Base-by-base conservation (phyloP, 2,329 filamentous ascomycete genomes). In the Dendryphion nanum region DNA sequence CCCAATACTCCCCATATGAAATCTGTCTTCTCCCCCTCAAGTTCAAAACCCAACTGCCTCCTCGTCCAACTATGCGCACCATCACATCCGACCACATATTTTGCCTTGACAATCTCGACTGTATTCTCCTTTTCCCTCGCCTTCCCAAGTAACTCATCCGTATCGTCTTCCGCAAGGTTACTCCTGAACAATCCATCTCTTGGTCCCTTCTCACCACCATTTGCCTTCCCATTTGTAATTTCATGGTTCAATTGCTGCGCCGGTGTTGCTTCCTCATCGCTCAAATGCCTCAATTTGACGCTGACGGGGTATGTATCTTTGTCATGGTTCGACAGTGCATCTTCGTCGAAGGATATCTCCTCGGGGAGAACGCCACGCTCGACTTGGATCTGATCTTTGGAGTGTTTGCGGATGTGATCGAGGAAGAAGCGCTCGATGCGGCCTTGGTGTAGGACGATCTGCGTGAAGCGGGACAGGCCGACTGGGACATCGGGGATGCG, bases 371-470 rank as follows among this genome's bases (percentile, higher is more conserved):
- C 74, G 0, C 75, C 76, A 4, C 81, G 72, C 49, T 86, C 82
- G 6, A 66, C 59, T 6, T 45, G 46, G 10, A 86, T 72, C 4
- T 59, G 54, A 32, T 82, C 74, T 13, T 75, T 72, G 3, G 74
- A 76, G 50, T 77, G 61, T 37, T 77, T 66, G 45, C 73, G 72
- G 35, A 85, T 77, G 31, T 76, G 74, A 44, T 85, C 80, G 0
- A 83, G 68, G 49, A 85, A 81, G 56, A 82, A 83, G 1, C 74
- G 69, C 55, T 88, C 84, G 42, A 87, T 79, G 1, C 83, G 76
- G 3, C 83, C 85, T 63, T 89, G 85, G 49, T 86, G 83, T 26
- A 89, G 61, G 4, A 85, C 79, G 3, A 81, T 76, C 54, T 87
- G 77, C 38, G 79, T 77, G 47, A 84, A 85, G 4, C 76, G 74